phyloP scores from a whole-genome alignment of 805 yeast species.

The Metschnikowia colocasiae region DNA sequence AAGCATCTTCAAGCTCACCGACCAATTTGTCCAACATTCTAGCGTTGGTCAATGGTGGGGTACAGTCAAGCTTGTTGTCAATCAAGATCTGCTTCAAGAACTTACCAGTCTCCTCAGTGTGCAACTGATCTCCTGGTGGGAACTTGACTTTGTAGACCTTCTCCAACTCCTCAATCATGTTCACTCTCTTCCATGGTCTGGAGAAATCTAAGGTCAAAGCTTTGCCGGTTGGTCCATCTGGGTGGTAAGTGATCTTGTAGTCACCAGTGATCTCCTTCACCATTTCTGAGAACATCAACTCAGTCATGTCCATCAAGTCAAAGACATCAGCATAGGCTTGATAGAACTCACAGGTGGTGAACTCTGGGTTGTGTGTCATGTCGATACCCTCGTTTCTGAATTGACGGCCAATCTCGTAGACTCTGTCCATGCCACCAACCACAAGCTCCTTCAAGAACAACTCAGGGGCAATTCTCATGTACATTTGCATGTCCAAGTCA shows the following conservation, averaged over 20 bases:
- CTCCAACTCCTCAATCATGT: conserved; percentile 95
- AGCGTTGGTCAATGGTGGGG: conserved; percentile 92
- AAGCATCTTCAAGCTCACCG: conserved; percentile 91
- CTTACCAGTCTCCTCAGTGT: conserved; percentile 88
- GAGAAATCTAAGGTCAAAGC: conserved; percentile 78
- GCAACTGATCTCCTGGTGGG: conserved; percentile 94
- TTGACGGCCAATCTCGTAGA: conserved; percentile 97
- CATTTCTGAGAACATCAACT: conserved; percentile 91
- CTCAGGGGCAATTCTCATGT: conserved; percentile 98
- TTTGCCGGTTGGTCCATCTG: conserved; percentile 87
- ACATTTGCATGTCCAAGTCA: conserved; percentile 93
- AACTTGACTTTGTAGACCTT: conserved; percentile 79
- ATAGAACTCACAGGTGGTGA: conserved; percentile 97
- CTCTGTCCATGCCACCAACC: conserved; percentile 98
- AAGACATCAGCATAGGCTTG: conserved; percentile 97
- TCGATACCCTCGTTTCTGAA: conserved; percentile 99
- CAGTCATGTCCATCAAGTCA: conserved; percentile 94
- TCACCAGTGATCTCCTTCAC: conserved; percentile 92
- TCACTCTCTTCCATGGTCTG: conserved; percentile 98
- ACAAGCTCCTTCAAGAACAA: conserved; percentile 92
- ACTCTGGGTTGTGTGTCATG: conserved; percentile 98
- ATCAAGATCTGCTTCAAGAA: conserved; percentile 78
- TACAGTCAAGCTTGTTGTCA: conserved; percentile 82
- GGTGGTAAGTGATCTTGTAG: conserved; percentile 84
- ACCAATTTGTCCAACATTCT: conserved; percentile 98